Evolutionary conservation across 129 eudicot genomes (phyloP), one percentile per base, ranked within the genome.

Genomic region (carrot (Daucus carota)): DNA sequence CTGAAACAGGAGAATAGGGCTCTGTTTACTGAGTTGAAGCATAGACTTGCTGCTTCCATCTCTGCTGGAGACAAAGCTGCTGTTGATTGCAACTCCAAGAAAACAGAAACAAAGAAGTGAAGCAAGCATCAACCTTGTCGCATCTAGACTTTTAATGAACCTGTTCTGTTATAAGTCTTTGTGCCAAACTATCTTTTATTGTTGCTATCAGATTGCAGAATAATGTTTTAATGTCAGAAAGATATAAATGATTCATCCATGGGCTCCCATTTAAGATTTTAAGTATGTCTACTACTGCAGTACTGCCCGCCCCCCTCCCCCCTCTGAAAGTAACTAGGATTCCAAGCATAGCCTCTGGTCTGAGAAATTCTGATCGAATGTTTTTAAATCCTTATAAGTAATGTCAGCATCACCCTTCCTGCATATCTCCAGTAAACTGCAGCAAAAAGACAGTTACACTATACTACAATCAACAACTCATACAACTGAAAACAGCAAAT

Each of bases 381-480:
- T 95, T 88, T 86, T 90, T 88, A 88, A 90, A 81, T 93, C 95
- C 81, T 83, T 90, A 76, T 90, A 87, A 8, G 96, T 94, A 77
- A 90, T 83, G 80, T 93, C 96, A 59, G 90, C 75, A 73, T 90
- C 96, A 67, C 90, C 90, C 83, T 84, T 90, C 62, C 95, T 91
- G 78, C 98, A 88, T 65, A 93, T 81, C 83, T 90, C 95, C 72
- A 90, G 83, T 47, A 87, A 88, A 80, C 96, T 93, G 95, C 86
- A 86, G 50, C 72, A 38, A 42, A 62, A n/a, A 22, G 26, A 31
- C 33, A 50, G 14, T 5, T 28, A 12, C 29, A 63, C 4, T 24
- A 26, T 26, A 63, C 8, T 29, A n/a, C 22, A 63, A 29, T 63
- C 22, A 32, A 3, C 17, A 29, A 1, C 62, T 52, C 62, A 7